phyloP scores from a whole-genome alignment of 495 filamentous ascomycete species.

The Cairneyella variabilis region DNA sequence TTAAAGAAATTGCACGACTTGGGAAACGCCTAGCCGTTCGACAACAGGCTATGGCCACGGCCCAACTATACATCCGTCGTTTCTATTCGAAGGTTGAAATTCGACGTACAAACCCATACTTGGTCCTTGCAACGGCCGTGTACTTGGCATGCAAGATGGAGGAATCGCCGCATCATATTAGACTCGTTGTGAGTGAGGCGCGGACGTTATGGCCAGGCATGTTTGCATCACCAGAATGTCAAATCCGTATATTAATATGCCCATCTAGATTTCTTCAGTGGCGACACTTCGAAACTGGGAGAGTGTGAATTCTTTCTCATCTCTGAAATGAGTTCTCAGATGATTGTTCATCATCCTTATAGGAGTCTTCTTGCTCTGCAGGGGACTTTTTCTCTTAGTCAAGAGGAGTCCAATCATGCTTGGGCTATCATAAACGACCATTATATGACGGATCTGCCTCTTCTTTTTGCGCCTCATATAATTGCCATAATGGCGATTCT shows the following conservation, averaged over 20 bases:
- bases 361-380: slow-evolving; percentile 76
- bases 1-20: slow-evolving; percentile 72
- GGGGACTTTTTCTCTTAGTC: slow-evolving; percentile 60
- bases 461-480: slow-evolving; percentile 83
- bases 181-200: slow-evolving; percentile 79
- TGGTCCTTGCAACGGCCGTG: slow-evolving; percentile 83
- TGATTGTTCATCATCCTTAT: slow-evolving; percentile 98
- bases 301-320: slow-evolving; percentile 97
- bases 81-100: slow-evolving; percentile 93
- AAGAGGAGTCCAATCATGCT: slow-evolving; percentile 74
- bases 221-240: no score
- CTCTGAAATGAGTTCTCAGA: slow-evolving; percentile 88
- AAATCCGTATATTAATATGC: no score
- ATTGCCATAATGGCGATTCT: slow-evolving; percentile 90
- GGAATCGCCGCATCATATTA: slow-evolving; percentile 94
- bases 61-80: slow-evolving; percentile 88
- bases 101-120: slow-evolving; percentile 88
- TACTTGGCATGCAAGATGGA: slow-evolving; percentile 99
- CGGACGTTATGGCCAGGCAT: slow-evolving; percentile 81
- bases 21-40: slow-evolving; percentile 74
- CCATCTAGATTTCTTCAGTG: slow-evolving; percentile 71
- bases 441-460: slow-evolving; percentile 88
- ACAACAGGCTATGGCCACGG: slow-evolving; percentile 92
- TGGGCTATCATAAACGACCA: slow-evolving; percentile 94
- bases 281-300: slow-evolving; percentile 82